Evolutionary conservation across 441 rosid species (phyloP).

Genomic region (Raphanus hybrid): DNA sequence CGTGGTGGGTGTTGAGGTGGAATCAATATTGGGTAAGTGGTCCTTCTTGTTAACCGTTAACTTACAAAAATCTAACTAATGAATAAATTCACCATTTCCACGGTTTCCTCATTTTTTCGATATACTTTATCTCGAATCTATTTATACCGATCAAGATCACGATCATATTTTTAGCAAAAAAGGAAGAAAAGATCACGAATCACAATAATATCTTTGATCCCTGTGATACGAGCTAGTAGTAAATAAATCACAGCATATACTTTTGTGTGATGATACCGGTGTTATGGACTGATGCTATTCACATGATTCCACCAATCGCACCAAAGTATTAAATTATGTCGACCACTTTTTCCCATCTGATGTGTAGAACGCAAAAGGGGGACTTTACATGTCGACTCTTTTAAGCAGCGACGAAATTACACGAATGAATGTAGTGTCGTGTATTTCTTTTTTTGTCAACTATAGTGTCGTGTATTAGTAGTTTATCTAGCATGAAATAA

Average conservation of each 20-base stretch:
- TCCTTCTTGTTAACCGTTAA: conserved; percentile 17
- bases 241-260: neutral
- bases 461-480: conserved; percentile 1
- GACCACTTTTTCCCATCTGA: conserved; percentile 20
- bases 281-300: conserved; percentile 20
- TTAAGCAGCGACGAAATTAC: neutral
- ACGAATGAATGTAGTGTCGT: neutral
- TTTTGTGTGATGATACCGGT: neutral
- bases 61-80: neutral
- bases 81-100: neutral
- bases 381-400: conserved; percentile 26
- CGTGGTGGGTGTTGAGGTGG: conserved; percentile 35
- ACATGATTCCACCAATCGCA: conserved; percentile 27
- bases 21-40: conserved; percentile 30
- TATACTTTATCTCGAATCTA: neutral
- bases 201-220: neutral
- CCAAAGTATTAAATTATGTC: neutral
- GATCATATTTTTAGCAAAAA: neutral
- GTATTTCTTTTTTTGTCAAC: no score
- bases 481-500: neutral
- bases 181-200: no score
- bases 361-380: conserved; percentile 4
- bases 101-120: neutral
- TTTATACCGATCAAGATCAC: conserved; percentile 19
- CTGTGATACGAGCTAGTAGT: conserved; percentile 7